Base-by-base conservation (phyloP, 495 filamentous ascomycete genomes). In the Penicillium steckii region DNA sequence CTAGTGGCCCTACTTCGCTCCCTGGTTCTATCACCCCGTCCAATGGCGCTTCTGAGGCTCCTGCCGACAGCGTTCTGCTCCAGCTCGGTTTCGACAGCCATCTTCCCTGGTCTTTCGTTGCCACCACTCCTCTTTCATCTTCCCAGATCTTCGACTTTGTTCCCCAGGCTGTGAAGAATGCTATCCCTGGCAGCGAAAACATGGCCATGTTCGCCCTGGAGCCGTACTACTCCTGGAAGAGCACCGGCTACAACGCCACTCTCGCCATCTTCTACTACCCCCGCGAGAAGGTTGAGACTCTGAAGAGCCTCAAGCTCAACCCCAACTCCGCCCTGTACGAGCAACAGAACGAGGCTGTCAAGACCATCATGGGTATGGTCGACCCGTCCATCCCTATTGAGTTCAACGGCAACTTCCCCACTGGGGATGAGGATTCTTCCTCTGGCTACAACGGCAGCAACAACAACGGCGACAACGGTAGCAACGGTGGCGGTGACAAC, bases 111-210 rank as follows among this genome's bases (percentile, higher is more conserved):
- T 68, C 73, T 5, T 95, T 93, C 62, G 88, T 98, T 24, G 87
- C 86, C 19, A 71, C 69, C 2, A 82, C 84, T 27, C 67, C 79
- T 12, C 73, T 86, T 53, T 86, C 91, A 19, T 86, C 88, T 8
- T 83, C 83, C 21, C 95, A 97, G 71, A 91, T 98, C 62, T 97
- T 97, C 78, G 60, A 82, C 26, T 89, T 82, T 52, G 76, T 96
- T 8, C 91, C 90, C 0, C 60, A 81, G 51, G 91, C 89, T 46
- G 76, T 98, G 45, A 73, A 79, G n/a, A 79, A 85, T 45, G 89
- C 85, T 32, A 71, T 87, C 19, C 58, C 63, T 37, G 68, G 71
- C 8, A 8, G 35, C 7, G 51, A 65, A 6, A 70, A 88, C 42
- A 74, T 89, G 18, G 64, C 71, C 18, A 90, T 96, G 79, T 79